phyloP scores from a whole-genome alignment of 2,329 filamentous ascomycete species.

The Ophiostoma piceae region DNA sequence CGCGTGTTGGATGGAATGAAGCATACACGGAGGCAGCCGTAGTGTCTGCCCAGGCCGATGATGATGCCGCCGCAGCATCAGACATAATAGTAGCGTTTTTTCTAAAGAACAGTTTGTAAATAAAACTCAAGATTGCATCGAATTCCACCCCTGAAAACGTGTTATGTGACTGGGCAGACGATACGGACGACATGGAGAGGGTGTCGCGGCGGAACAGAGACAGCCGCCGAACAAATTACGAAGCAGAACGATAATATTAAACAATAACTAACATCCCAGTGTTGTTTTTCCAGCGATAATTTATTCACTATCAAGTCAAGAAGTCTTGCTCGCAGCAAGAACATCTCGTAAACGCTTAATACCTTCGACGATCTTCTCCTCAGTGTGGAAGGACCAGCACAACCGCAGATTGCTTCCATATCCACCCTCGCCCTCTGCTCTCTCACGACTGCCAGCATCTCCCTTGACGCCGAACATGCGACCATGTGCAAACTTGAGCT shows the following conservation, averaged over 20 bases:
- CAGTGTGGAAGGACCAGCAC: slow-evolving; percentile 56
- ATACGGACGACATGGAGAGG: too few species aligned
- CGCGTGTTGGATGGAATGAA: neutral
- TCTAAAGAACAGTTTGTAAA: neutral
- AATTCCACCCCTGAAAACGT: too few species aligned
- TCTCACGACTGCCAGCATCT: slow-evolving; percentile 29
- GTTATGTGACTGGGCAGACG: too few species aligned
- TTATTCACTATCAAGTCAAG: neutral
- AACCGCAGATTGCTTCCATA: slow-evolving; percentile 50
- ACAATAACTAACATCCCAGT: too few species aligned
- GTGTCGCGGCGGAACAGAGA: too few species aligned
- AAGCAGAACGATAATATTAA: too few species aligned
- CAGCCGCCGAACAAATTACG: too few species aligned
- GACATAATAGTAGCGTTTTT: neutral
- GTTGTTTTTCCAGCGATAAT: too few species aligned
- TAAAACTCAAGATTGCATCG: neutral
- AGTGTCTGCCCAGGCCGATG: neutral
- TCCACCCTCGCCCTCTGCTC: slow-evolving; percentile 27
- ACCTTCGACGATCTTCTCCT: slow-evolving; percentile 49
- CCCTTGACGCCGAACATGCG: slow-evolving; percentile 48
- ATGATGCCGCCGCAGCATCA: neutral
- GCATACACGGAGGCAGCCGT: neutral
- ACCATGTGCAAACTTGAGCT: slow-evolving; percentile 52
- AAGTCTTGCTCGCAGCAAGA: neutral
- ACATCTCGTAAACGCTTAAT: slow-evolving; percentile 43